These are phyloP conservation scores for Apiospora pterosperma DNA, from an alignment of 2,329 filamentous ascomycete species.

Conservation along the genomic window DNA sequence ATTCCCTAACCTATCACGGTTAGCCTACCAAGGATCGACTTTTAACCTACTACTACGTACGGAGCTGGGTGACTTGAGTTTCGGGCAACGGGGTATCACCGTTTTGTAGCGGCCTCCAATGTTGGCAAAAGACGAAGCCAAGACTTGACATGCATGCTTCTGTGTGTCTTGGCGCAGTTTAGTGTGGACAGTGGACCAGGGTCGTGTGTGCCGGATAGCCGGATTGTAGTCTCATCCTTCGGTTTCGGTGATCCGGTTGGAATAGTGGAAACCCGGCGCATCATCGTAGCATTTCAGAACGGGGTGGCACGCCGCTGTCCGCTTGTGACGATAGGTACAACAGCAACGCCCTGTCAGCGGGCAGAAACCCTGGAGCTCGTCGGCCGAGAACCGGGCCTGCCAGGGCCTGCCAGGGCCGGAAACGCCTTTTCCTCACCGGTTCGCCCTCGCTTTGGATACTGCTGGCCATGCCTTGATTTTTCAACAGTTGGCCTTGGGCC, in stretches of 20 bases:
- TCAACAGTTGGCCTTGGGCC: neutral
- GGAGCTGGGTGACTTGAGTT: neutral
- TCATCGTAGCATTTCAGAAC: neutral
- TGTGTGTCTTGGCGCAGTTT: neutral
- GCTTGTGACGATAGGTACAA: neutral
- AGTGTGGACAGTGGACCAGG: neutral
- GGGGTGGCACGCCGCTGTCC: neutral
- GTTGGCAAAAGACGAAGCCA: neutral
- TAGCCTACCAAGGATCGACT: neutral
- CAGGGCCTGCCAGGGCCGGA: neutral
- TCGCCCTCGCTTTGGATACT: neutral
- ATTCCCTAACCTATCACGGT: neutral
- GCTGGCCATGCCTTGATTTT: neutral
- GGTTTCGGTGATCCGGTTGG: neutral
- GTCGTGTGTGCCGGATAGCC: slow-evolving; percentile 7
- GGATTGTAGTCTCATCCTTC: neutral
- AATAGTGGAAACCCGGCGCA: neutral
- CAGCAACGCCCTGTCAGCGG: neutral
- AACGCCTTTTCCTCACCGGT: neutral
- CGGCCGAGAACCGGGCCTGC: neutral
- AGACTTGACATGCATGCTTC: neutral
- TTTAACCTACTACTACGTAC: too few relatives aligned
- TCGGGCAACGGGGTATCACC: neutral
- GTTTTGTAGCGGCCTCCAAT: neutral
- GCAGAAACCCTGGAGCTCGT: neutral